Base-by-base conservation (phyloP, 805 yeast genomes). In the Candida broadrunensis region DNA sequence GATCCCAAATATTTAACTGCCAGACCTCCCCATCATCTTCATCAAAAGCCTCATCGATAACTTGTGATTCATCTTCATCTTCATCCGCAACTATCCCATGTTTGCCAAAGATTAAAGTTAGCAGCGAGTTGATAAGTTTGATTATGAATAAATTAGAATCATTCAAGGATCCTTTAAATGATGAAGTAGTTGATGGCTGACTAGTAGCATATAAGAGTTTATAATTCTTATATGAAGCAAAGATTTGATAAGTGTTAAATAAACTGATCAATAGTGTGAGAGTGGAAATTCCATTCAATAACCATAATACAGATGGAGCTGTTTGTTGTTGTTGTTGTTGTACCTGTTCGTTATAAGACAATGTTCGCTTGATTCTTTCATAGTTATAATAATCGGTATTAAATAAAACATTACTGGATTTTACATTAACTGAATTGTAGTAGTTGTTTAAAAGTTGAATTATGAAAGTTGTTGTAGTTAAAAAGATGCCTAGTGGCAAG, bases 1-100 rank as follows among this genome's bases (percentile, higher is more conserved):
- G 91, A 33, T 70, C 67, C 95, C 95, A 85, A 37, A 83, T 74
- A 15, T 61, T 63, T 32, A 85, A 56, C 42, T 77, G 75, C 78
- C 84, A 83, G 25, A 72, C 71, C 16, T 63, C 63, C 21, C 65
- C 63, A 19, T 64, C 37, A 23, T 65, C 37, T 5, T 58, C 60
- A 37, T 46, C 47, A 16, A 54, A 47, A 19, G 52, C 53, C 21
- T 61, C 57, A 13, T 49, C 56, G 3, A 16, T 20, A 1, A 29
- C 9, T 5, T 25, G 30, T 9, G 29, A 17, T 4, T 65, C 36
- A 24, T 48, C 46, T 7, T 55, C 60, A 36, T 47, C 47, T 17
- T 54, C 46, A 17, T 59, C 42, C 9, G 29, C 37, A 4, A 29
- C 39, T 11, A 37, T 20, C 15, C 16, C 29, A 16, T 30, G 20